Conservation (phyloP, 352 stramenopile genomes). For the Thalassiosira sp. region DNA sequence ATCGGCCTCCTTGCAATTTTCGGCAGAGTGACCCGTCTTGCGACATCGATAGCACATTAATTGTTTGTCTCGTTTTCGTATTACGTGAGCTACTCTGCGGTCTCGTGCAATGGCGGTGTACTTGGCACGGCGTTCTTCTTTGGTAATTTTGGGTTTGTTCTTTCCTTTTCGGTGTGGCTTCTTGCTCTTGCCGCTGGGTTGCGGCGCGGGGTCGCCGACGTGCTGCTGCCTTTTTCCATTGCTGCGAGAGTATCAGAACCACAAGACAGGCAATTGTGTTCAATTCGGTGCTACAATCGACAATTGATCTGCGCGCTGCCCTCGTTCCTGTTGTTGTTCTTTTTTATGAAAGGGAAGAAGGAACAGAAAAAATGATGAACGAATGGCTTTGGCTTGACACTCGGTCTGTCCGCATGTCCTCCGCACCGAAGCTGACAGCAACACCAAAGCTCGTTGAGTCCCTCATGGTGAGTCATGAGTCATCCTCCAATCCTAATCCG, state of each 20-base stretch:
- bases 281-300: too few species aligned
- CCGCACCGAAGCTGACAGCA: too few species aligned
- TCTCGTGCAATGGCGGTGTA: slow-evolving; percentile 71
- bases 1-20: slow-evolving; percentile 52
- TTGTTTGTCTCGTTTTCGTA: slow-evolving; percentile 37
- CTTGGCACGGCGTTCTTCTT: slow-evolving; percentile 75
- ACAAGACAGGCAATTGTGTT: too few species aligned
- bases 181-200: not conserved
- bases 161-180: slow-evolving; percentile 18
- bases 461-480: not conserved
- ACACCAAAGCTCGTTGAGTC: not conserved
- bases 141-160: slow-evolving; percentile 76
- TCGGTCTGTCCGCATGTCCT: too few species aligned
- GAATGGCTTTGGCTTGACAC: too few species aligned
- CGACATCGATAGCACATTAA: slow-evolving; percentile 72
- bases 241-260: too few species aligned
- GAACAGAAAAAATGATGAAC: not conserved
- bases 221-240: slow-evolving; percentile 16
- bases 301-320: too few species aligned
- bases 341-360: not conserved
- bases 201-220: not conserved
- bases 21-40: slow-evolving; percentile 60
- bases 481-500: too few species aligned
- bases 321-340: too few species aligned
- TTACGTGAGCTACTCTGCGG: slow-evolving; percentile 44